Evolutionary conservation across 352 stramenopile genomes (phyloP), one percentile per base, ranked within the genome.

Genomic region (Phytophthora lateralis): DNA sequence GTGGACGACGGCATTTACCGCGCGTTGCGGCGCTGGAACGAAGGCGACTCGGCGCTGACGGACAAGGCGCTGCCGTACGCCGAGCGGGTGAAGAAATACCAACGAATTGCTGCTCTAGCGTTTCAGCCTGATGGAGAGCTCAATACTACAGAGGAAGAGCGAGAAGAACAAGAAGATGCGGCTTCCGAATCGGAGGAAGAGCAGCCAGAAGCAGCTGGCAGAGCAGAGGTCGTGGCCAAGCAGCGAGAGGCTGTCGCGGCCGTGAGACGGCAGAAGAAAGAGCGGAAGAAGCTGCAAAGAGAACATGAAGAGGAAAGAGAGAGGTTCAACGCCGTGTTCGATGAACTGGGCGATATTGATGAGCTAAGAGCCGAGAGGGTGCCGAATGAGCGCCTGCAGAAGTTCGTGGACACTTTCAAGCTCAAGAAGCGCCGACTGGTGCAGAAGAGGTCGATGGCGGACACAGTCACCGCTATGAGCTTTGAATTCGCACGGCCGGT

Each of bases 21-120:
- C 38, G 81, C 81, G 14, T 64, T 93, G 26, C 69, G 69, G 35
- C 73, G 61, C 41, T 93, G 83, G 83, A 93, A 93, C 58, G 66
- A 71, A 35, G 56, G 75, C 35, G 69, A 88, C 39, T 69, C 76
- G 10, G 81, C 74, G 1, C 45, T 71, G 2, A 66, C 69, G 17
- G 83, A 93, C 47, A 59, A 74, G 26, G 70, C 77, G 27, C 64
- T 90, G 63, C 35, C 66, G 9, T 90, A 89, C 57, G 55, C 72
- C 14, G 78, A 91, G 48, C 71, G 81, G 30, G 48, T 90, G 10
- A 75, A 75, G 39, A 80, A 80, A 42, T 89, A 90, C 55, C 81
- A 83, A 14, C 68, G 73, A 4, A 75, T 90, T 18, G 78, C 76
- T 62, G 67, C 68, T 34, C 67, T 82, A 47, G 50, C 80, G 15